Evolutionary conservation across 192 early-diverging fungal genomes (phyloP), one percentile per base, ranked within the genome.

Genomic region (Coemansia sp.): DNA sequence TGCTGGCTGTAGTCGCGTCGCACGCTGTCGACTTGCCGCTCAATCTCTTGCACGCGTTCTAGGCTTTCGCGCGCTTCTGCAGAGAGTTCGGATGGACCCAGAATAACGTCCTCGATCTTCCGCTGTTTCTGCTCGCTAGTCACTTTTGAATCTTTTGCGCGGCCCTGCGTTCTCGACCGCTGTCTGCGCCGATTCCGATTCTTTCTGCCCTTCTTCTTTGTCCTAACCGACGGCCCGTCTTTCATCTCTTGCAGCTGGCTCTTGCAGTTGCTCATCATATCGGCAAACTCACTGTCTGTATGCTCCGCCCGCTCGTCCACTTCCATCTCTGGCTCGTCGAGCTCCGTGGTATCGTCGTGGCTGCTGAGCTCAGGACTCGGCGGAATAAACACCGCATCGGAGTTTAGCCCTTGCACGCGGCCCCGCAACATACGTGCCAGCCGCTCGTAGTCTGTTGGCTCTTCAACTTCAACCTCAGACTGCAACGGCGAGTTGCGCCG

Each of bases 221-320:
- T 3, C 2, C 0, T 37, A 3, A 3, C 49, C 15, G 12, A 60
- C 58, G 15, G 11, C 0, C 41, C 41, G 1, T 68, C 61, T 6
- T 73, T 59, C 55, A 79, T 24, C 1, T 73, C 64, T 14, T 51
- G 45, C 51, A 79, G 38, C 64, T 79, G 76, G 1, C 59, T 32
- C 65, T 73, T 79, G 76, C 76, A 79, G 48, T 43, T 52, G 24
- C 64, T 50, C 52, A 79, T 25, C 70, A 79, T 24, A 4, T 38
- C 29, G 2, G 76, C 62, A 58, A 79, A 45, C 41, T 17, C 35
- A 38, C 35, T 64, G 37, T 32, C 57, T 24, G 41, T 45, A 10
- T 22, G 52, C 52, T 54, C 61, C 23, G 22, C 51, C 2, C 17
- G 41, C 5, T 11, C 54, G 21, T 65, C 64, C 25, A 51, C 60